Base-by-base conservation (phyloP, 805 yeast genomes). In the Candida boleticola region DNA sequence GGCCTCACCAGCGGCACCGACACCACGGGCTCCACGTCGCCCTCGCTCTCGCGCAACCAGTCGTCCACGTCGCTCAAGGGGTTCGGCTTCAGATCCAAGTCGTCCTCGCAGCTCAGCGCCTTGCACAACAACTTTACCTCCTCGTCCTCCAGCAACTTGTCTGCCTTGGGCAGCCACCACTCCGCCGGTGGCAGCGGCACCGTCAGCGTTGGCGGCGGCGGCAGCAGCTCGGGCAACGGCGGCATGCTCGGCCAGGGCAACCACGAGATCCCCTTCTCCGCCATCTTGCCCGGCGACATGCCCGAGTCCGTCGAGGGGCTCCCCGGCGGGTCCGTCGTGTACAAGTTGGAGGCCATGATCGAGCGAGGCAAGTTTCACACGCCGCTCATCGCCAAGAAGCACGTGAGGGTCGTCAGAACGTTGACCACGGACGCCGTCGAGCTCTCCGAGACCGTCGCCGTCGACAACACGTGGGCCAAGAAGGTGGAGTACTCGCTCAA, bases 391-490 rank as follows among this genome's bases (percentile, higher is more conserved):
- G 74, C 89, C 14, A 82, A 79, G 51, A 86, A 82, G 61, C 89
- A 83, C 54, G 49, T 93, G 2, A 79, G 96, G 46, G 81, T 93
- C 7, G 79, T 93, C 9, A 76, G 99, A 54, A 92, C 98, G 0
- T 66, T 92, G 45, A 82, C 96, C 1, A 78, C 95, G 0, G 98
- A 92, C 60, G 77, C 95, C 1, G 77, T 86, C 3, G 98, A 93
- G 54, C 70, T 89, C 19, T 76, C 95, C 0, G 97, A 92, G 61
- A 88, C 98, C 0, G 86, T 90, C 52, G 87, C 95, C 0, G 95
- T 92, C 25, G 96, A 89, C 57, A 92, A 92, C 59, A 83, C 90
- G 1, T 92, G 98, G 98, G 97, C 98, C 2, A 71, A 81, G 36
- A 93, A 93, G 58, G 88, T 92, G 25, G 97, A 92, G 55, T 92